Base-by-base conservation (phyloP, 2,329 filamentous ascomycete species). In the Lachnellula cervina region DNA sequence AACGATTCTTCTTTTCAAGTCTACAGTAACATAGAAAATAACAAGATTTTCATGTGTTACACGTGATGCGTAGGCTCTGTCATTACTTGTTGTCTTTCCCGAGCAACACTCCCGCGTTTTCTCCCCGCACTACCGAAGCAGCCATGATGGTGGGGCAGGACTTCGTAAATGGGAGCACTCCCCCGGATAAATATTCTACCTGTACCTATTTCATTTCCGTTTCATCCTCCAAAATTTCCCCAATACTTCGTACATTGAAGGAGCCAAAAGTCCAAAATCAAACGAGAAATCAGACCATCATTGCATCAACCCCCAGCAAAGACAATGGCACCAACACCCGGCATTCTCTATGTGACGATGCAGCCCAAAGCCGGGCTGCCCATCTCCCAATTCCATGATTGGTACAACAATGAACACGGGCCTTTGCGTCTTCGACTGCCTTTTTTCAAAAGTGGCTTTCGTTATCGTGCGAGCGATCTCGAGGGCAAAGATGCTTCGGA, bases 391-490 rank as follows among this genome's bases (percentile, higher is more conserved):
- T 95, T 96, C 73, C 88, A 95, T 72, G 89, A 95, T 70, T 93
- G 89, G 89, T 96, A 96, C 77, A 92, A 95, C 76, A 94, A 91
- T 72, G 90, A 96, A 75, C 90, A 96, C 74, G 90, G 90, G 52
- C 90, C 90, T 17, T 82, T 85, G 16, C 87, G 90, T 48, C 80
- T 95, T 6, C 86, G 89, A 49, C 75, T 95, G 14, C 83, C 88
- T 4, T 84, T 87, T 65, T 84, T 92, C 68, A 70, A 74, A 63
- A 94, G 90, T 70, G 90, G 90, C 56, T 86, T 94, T 64, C 86
- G 90, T 44, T 96, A 91, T 73, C 80, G 78, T 25, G 87, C 88
- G 8, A 80, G 75, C 16, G 88, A 93, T 69, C 73, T 76, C 49
- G 61, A 73, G 9, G 66, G 66, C 21, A 51, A 45, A 1, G 40